These are phyloP conservation scores for Phytopythium kandeliae DNA, from an alignment of 352 stramenopile genomes.

Conservation along the genomic window DNA sequence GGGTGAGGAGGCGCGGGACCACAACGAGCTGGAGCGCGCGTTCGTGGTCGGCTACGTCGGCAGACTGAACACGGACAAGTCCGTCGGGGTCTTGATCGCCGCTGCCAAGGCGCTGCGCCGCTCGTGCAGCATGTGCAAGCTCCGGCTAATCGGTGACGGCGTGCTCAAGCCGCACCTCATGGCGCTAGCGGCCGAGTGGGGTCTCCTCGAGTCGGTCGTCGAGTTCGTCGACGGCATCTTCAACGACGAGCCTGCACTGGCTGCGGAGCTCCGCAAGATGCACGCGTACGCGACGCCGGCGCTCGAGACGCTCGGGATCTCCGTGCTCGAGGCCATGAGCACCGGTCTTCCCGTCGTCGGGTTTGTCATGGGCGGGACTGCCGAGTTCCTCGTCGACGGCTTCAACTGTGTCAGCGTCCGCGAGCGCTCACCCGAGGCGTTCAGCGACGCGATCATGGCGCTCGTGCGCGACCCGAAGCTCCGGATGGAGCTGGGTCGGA, in stretches of 20 bases:
- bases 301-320: constrained; percentile 54
- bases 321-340: constrained; percentile 55
- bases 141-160: constrained; percentile 36
- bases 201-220: constrained; percentile 16
- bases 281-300: constrained; percentile 36
- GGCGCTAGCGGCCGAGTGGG: constrained; percentile 22
- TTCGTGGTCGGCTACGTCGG: constrained; percentile 50
- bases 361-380: constrained; percentile 34
- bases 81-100: constrained; percentile 29
- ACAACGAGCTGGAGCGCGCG: background rate
- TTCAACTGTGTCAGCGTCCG: constrained; percentile 36
- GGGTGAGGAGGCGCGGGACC: background rate
- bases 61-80: constrained; percentile 43
- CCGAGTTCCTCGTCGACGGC: constrained; percentile 38
- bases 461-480: constrained; percentile 17
- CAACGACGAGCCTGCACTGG: constrained; percentile 26
- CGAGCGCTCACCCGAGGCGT: constrained; percentile 20
- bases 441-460: constrained; percentile 22
- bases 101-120: constrained; percentile 19
- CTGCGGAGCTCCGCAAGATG: constrained; percentile 23
- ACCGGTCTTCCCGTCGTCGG: constrained; percentile 39
- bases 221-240: constrained; percentile 47
- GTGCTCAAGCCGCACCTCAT: constrained; percentile 20
- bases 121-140: constrained; percentile 14
- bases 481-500: constrained; percentile 17